Conservation (phyloP, 768 basidiomycete genomes). For the Tylopilus plumbeoviolaceoides region DNA sequence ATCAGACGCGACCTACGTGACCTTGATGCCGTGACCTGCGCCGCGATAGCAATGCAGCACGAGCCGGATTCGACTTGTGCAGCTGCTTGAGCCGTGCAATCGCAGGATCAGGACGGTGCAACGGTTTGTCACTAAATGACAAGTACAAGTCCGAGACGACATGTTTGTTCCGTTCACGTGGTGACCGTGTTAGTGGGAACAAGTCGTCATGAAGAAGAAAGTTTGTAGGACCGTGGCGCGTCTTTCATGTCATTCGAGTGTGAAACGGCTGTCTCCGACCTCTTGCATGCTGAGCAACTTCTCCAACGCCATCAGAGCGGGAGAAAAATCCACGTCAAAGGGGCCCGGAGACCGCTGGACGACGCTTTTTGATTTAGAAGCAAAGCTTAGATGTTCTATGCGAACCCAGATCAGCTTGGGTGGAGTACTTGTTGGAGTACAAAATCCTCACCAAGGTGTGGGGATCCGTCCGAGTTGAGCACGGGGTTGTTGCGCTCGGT, state of each 20-base stretch:
- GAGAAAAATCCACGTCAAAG: not conserved
- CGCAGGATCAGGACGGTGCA: not conserved
- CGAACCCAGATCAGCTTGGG: not conserved
- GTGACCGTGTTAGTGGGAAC: not conserved
- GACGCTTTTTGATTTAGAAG: not conserved
- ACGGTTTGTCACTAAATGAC: not conserved
- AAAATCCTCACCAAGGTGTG: not conserved
- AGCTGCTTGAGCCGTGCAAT: not conserved
- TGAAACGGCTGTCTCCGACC: not conserved
- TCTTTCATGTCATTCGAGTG: not conserved
- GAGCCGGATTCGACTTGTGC: not conserved
- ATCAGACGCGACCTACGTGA: not conserved
- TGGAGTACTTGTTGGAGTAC: not conserved
- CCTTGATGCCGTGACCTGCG: not conserved
- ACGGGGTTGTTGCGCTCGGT: not conserved
- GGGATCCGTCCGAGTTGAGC: not conserved
- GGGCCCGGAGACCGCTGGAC: not conserved
- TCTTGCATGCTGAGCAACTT: not conserved
- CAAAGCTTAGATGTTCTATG: not conserved
- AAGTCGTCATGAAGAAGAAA: not conserved
- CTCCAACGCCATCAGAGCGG: not conserved
- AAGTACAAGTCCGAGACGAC: not conserved
- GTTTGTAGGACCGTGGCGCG: not conserved
- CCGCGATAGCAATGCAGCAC: not conserved
- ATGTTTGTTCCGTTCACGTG: not conserved